Evolutionary conservation across 257 asterid species (phyloP), one percentile per base, ranked within the genome.

Genomic region (Solanum sejunctum): DNA sequence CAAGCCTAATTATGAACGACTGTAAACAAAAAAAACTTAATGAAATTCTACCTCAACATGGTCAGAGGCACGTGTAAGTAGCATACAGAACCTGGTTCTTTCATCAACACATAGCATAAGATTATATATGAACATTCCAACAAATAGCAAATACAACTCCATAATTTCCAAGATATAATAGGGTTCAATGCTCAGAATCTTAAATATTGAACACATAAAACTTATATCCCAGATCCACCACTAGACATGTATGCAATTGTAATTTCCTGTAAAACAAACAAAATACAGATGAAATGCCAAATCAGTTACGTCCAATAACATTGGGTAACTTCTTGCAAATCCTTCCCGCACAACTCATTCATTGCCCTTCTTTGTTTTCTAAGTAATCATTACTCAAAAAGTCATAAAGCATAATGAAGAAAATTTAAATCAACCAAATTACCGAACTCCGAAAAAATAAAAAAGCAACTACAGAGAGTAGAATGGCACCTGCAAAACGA

Each of bases 401-500:
- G 36, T 51, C 47, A 64, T 12, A 28, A 82, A 21, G 7, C 47
- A 56, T 64, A 28, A 67, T 16, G 49, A 36, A 49, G 51, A 45
- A 45, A 51, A 58, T 1, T n/a, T 6, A 18, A 23, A 43, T 82
- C 16, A 47, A 47, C 84, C 36, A 60, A 82, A 43, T 17, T 45
- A 49, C 10, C 12, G 36, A 63, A 60, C 70, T 21, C n/a, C 5
- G 16, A 10, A 70, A 71, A 70, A 56, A 7, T 5, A 47, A 32
- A 21, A 67, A 56, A 20, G 6, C 10, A 28, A 58, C 15, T 1
- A 26, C 8, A 23, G 6, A 51, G 54, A 3, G 10, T 51, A 81
- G 60, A 20, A 26, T 79, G 39, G 18, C 21, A 93, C 99, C 96
- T 94, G 99, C 72, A 95, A 87, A 45, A 91, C 67, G 66, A 94